Evolutionary conservation across 208 protist genomes (phyloP), one percentile per base, ranked within the genome.

Genomic region (Leishmania gerbilli): DNA sequence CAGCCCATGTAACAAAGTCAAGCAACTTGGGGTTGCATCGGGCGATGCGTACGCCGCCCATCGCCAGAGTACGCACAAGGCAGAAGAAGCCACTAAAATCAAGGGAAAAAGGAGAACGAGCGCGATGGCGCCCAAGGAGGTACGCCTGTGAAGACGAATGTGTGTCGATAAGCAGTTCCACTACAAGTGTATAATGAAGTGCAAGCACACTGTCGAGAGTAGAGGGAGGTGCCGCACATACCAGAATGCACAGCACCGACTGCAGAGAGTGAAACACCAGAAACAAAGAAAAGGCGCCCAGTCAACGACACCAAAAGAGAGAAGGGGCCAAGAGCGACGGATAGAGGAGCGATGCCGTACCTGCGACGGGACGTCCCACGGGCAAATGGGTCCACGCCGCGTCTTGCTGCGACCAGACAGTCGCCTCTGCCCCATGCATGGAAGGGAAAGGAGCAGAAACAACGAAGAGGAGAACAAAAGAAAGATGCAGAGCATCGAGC

Each of bases 1-100:
- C 90, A 5, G 90, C 90, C 95, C 95, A 98, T 42, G 95, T 96
- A 31, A 98, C 92, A 81, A 96, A 96, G 86, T 98, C 95, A 21
- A 98, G 84, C 83, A 96, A 64, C 47, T 71, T 89, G n/a, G 95
- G 95, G 85, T 96, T 92, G 86, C 93, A 97, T 72, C 92, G 86
- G 40, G 93, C 79, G 49, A 97, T 78, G 19, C 91, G 88, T 17
- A 90, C 88, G 42, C 86, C 84, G 65, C 82, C 85, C 90, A 91
- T 94, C 40, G 19, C 6, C 34, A 79, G 31, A 15, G 56, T 15
- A 24, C 62, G 68, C 47, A 8, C n/a, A 15, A 40, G 62, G 17
- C 37, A 74, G n/a, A 47, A 51, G 69, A 27, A 17, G 17, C 45
- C 27, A 34, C 69, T 55, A 55, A 74, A 53, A 21, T 15, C 62